Conservation (phyloP, 2,329 filamentous ascomycete genomes). For the Venturia asperata region DNA sequence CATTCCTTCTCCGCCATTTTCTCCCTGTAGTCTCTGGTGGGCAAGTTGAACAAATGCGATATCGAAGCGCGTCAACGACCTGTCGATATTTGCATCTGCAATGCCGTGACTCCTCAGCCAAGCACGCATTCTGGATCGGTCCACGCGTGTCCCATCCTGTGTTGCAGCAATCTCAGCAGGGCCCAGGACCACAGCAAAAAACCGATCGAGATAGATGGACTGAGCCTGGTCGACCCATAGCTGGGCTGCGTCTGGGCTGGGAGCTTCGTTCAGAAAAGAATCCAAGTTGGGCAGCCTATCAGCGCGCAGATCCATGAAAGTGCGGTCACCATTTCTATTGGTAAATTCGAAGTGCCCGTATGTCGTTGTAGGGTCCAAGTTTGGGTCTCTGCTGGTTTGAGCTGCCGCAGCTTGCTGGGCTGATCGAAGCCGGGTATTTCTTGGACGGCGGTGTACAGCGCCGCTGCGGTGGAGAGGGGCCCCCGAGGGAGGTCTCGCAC, state of each 20-base stretch:
- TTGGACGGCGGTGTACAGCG: constrained; percentile 45
- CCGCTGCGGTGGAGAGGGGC: constrained; percentile 55
- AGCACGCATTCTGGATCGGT: not conserved
- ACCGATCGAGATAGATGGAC: constrained; percentile 10
- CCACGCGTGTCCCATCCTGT: not conserved
- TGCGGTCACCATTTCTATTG: constrained; percentile 1
- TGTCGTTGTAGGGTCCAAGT: not conserved
- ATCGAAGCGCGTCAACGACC: constrained; percentile 6
- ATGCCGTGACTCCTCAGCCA: constrained; percentile 10
- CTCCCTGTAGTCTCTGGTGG: not conserved
- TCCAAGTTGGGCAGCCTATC: constrained; percentile 1
- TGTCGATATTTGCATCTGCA: not conserved
- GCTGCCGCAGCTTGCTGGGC: not conserved
- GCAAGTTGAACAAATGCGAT: not conserved
- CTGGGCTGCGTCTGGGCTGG: not conserved
- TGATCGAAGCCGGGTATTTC: not conserved
- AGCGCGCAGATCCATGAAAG: constrained; percentile 11
- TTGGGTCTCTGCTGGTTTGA: not conserved
- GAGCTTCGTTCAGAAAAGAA: not conserved
- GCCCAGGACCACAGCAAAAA: not conserved
- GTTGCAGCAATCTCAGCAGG: not conserved
- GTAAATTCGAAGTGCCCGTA: constrained; percentile 11
- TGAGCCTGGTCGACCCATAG: not conserved
- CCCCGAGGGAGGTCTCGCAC: constrained; percentile 28
- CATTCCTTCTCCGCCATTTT: not conserved